A percentile compares a stretch with the other conserved stretches of the same genome.
phyloP scores from a whole-genome alignment of 305 asterid species.

The Fraxinus xanthoxyloides region DNA sequence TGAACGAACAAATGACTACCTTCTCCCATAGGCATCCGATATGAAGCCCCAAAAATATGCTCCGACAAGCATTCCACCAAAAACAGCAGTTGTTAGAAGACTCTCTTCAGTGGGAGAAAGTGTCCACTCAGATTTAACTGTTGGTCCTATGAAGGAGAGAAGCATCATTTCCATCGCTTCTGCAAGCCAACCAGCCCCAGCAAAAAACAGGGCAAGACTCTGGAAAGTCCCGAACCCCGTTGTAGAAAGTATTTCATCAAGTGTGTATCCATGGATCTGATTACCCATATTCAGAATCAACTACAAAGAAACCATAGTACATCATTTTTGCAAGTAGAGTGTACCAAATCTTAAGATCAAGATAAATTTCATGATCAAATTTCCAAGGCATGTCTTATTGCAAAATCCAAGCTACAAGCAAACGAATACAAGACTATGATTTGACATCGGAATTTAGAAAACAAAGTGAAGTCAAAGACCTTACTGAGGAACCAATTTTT shows the following conservation, averaged over 20 bases:
- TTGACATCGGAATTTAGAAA: neutral
- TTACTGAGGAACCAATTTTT: neutral
- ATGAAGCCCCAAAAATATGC: conserved; percentile 66
- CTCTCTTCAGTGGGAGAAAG: conserved; percentile 72
- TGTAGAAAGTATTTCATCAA: conserved; percentile 71
- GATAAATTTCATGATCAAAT: neutral
- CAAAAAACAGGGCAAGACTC: conserved; percentile 56
- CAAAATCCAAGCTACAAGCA: neutral
- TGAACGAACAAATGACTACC: conserved; percentile 29
- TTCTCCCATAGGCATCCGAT: conserved; percentile 75
- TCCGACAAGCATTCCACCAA: conserved; percentile 91
- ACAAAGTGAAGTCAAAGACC: neutral
- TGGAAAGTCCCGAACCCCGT: conserved; percentile 86
- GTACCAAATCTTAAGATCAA: neutral
- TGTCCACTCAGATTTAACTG: conserved; percentile 65
- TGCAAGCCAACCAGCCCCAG: conserved; percentile 69
- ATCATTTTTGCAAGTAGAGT: neutral
- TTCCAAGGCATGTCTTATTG: neutral
- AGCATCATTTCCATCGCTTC: conserved; percentile 89
- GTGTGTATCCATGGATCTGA: conserved; percentile 35
- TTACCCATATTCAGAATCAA: conserved; percentile 29
- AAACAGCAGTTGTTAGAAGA: conserved; percentile 69
- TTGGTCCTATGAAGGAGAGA: conserved; percentile 76
- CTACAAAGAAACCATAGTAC: neutral
- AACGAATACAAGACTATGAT: neutral